Evolutionary conservation across 2,329 filamentous ascomycete species (phyloP).

Genomic region (Aureobasidium sp.): DNA sequence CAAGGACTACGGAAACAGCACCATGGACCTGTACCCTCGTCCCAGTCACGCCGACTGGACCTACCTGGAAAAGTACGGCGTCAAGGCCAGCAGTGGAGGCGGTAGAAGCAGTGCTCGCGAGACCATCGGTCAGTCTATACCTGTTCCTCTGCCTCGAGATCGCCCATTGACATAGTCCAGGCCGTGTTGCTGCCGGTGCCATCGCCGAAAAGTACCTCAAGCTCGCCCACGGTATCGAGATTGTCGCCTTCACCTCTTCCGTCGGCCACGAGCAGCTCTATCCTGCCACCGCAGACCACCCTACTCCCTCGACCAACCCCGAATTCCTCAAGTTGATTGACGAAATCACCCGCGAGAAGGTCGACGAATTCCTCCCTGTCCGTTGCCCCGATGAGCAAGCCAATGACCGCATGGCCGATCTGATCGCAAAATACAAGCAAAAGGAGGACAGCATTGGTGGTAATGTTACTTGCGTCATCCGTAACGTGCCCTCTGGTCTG

Average conservation of each 20-base stretch:
- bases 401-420: constrained; percentile 65
- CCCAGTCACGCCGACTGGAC: constrained; percentile 95
- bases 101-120: constrained; percentile 88
- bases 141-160: too few species aligned
- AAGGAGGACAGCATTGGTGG: constrained; percentile 84
- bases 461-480: constrained; percentile 88
- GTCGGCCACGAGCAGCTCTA: constrained; percentile 76
- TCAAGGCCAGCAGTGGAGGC: constrained; percentile 84
- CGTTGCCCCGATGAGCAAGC: constrained; percentile 69
- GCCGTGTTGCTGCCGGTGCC: constrained; percentile 80
- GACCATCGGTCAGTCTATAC: constrained; percentile 62
- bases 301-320: constrained; percentile 66
- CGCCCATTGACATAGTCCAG: constrained; percentile 30
- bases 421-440: constrained; percentile 72
- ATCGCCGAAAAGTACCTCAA: constrained; percentile 89
- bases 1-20: constrained; percentile 81
- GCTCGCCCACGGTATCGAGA: constrained; percentile 76
- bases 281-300: constrained; percentile 61
- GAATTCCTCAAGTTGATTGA: constrained; percentile 69
- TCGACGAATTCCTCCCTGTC: constrained; percentile 79
- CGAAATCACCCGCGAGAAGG: constrained; percentile 63
- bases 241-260: constrained; percentile 81
- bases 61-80: constrained; percentile 93
- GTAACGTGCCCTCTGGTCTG: constrained; percentile 74
- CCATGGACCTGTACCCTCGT: constrained; percentile 85